A percentile compares a stretch with the other conserved stretches of the same genome.
Evolutionary conservation across 352 stramenopile species (phyloP).

Genomic region (Phytophthora pluvialis): DNA sequence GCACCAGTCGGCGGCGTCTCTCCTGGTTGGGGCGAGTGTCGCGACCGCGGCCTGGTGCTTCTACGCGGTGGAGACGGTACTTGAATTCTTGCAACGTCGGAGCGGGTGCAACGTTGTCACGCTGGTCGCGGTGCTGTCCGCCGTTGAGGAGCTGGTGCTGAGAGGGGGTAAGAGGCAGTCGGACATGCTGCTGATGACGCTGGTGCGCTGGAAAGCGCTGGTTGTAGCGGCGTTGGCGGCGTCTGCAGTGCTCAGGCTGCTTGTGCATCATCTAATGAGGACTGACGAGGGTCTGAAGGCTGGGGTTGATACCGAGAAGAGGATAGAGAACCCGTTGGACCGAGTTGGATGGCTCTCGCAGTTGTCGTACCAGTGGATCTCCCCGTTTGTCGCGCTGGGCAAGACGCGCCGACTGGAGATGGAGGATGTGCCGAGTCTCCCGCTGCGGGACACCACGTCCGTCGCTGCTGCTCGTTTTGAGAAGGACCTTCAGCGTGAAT

Average conservation of each 20-base stretch:
- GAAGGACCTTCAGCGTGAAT: constrained; percentile 45
- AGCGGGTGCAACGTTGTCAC: constrained; percentile 25
- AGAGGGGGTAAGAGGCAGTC: background rate
- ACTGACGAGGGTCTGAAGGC: constrained; percentile 1
- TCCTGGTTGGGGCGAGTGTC: constrained; percentile 42
- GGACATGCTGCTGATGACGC: background rate
- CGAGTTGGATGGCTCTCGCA: constrained; percentile 58
- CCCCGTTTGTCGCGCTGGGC: constrained; percentile 64
- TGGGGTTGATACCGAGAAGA: background rate
- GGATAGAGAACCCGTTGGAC: constrained; percentile 55
- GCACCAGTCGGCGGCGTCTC: constrained; percentile 38
- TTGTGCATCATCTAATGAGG: background rate
- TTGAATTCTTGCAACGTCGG: constrained; percentile 32
- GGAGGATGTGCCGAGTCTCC: constrained; percentile 62
- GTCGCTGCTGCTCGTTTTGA: constrained; percentile 55
- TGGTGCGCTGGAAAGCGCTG: constrained; percentile 23
- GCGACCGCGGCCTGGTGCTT: constrained; percentile 41
- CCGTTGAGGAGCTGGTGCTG: constrained; percentile 24
- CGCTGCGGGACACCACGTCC: constrained; percentile 52
- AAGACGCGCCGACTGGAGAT: constrained; percentile 63
- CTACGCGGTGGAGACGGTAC: constrained; percentile 32
- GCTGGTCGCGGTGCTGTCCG: constrained; percentile 28
- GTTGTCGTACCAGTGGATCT: constrained; percentile 74
- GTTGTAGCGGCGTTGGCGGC: background rate
- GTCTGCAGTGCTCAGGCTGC: constrained; percentile 22